A percentile compares a stretch with the other conserved stretches of the same genome.
These are phyloP conservation scores for Podospora sp. DNA, from an alignment of 495 filamentous ascomycete species.

Conservation along the genomic window DNA sequence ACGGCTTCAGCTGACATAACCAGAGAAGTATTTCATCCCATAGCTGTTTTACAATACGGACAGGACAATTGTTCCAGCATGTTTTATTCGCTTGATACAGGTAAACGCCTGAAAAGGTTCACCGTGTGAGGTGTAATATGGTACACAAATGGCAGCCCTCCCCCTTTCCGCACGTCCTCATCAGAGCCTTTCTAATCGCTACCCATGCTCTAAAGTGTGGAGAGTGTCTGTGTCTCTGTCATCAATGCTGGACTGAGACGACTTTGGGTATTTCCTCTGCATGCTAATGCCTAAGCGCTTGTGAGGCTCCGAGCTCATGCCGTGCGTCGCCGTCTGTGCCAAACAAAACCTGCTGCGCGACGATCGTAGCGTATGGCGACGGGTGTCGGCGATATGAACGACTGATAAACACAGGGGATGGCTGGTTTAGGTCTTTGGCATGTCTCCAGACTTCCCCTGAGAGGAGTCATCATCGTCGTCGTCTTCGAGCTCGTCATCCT, in stretches of 20 bases:
- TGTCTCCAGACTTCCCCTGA: slow-evolving; percentile 13
- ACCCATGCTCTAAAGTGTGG: not conserved
- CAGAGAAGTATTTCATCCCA: no score
- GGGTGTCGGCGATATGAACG: not conserved
- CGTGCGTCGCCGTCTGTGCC: not conserved
- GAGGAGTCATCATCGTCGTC: slow-evolving; percentile 41
- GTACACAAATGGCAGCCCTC: not conserved
- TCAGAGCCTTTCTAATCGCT: not conserved
- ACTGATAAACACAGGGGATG: not conserved
- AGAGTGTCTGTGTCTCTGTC: not conserved
- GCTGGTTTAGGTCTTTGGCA: not conserved
- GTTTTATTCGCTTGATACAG: not conserved
- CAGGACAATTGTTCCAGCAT: no score
- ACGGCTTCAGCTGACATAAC: no score
- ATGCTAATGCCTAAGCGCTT: not conserved
- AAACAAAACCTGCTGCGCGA: not conserved
- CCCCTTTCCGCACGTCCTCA: not conserved
- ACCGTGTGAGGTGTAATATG: not conserved
- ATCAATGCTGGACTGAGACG: not conserved
- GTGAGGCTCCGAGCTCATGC: not conserved
- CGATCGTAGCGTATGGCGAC: not conserved
- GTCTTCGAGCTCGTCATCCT: slow-evolving; percentile 19
- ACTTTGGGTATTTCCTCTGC: not conserved
- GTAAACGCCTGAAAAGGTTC: not conserved
- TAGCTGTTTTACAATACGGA: no score